A percentile compares a stretch with the other conserved stretches of the same genome.
Conservation (phyloP, 306 rosid species). For the Hippophae rhamnoides region DNA sequence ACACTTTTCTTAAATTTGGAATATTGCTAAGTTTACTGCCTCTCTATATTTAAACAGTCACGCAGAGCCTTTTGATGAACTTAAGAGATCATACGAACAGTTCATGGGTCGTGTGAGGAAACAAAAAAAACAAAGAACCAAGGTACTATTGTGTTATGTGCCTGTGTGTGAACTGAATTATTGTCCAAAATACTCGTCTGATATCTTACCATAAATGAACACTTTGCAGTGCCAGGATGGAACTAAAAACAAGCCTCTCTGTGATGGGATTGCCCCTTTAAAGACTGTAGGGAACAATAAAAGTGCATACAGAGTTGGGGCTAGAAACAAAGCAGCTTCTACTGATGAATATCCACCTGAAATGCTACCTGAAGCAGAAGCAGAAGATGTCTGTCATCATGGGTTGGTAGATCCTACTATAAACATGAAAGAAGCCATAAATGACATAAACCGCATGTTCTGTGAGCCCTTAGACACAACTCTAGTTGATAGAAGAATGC, state of each 20-base stretch:
- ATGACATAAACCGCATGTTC: slow-evolving; percentile 79
- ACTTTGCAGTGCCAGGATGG: slow-evolving; percentile 36
- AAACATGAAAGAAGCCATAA: slow-evolving; percentile 93
- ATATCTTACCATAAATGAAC: slow-evolving; percentile 15
- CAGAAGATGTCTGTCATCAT: slow-evolving; percentile 85
- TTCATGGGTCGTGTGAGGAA: slow-evolving; percentile 63
- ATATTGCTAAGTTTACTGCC: slow-evolving; percentile 9
- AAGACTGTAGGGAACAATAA: slow-evolving; percentile 25
- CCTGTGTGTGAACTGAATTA: slow-evolving; percentile 1
- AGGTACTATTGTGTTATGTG: slow-evolving; percentile 28
- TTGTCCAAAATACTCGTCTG: slow-evolving; percentile 5
- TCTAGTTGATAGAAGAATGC: slow-evolving; percentile 37
- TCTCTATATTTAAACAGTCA: slow-evolving; percentile 38
- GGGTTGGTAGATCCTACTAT: slow-evolving; percentile 90
- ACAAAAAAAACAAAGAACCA: slow-evolving; percentile 40
- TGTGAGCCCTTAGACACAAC: slow-evolving; percentile 58
- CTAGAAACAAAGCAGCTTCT: slow-evolving; percentile 16
- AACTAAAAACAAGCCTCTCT: slow-evolving; percentile 31
- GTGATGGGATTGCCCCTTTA: slow-evolving; percentile 19
- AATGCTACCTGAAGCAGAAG: slow-evolving; percentile 34
- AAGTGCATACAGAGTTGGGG: slow-evolving; percentile 15
- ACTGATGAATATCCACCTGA: slow-evolving; percentile 18
- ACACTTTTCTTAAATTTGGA: slow-evolving; percentile 11
- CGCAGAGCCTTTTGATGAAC: slow-evolving; percentile 71
- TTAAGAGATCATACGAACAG: slow-evolving; percentile 78